Evolutionary conservation across 495 filamentous ascomycete species (phyloP).

Genomic region (Aspergillus baeticus): DNA sequence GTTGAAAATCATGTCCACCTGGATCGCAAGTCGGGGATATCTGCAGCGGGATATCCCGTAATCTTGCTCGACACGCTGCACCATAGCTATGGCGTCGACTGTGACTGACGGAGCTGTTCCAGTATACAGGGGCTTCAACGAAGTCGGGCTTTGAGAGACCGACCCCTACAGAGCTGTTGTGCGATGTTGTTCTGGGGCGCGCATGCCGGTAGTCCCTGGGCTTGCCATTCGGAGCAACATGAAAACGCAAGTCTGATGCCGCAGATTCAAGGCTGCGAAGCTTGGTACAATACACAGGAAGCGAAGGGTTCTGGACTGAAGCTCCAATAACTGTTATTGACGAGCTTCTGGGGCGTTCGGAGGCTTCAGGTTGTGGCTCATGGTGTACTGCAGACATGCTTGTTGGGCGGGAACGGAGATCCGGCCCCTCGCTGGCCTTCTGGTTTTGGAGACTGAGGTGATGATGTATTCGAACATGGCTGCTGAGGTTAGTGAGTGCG

Average conservation of each 20-base stretch:
- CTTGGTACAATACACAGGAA: conserved; percentile 17
- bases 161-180: background rate
- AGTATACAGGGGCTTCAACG: background rate
- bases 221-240: background rate
- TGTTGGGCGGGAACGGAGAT: background rate
- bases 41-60: background rate
- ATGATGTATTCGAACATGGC: conserved; percentile 17
- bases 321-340: conserved; percentile 3
- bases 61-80: background rate
- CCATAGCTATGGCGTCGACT: background rate
- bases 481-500: background rate
- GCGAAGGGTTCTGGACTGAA: background rate
- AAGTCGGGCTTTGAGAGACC: background rate
- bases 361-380: conserved; percentile 3
- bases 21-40: background rate
- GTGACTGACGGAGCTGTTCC: background rate
- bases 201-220: too few relatives aligned
- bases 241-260: background rate
- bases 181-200: too few relatives aligned
- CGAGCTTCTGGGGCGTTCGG: conserved; percentile 8
- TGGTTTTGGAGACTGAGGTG: conserved; percentile 24
- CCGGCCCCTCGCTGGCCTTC: background rate
- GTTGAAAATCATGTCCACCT: background rate
- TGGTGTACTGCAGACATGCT: conserved; percentile 17
- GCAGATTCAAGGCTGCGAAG: conserved; percentile 11